Percentiles rank a stretch among this genome's conserved stretches.
These are phyloP conservation scores for Cladobotryum mycophilum DNA, from an alignment of 2,329 filamentous ascomycete species.

Conservation along the genomic window DNA sequence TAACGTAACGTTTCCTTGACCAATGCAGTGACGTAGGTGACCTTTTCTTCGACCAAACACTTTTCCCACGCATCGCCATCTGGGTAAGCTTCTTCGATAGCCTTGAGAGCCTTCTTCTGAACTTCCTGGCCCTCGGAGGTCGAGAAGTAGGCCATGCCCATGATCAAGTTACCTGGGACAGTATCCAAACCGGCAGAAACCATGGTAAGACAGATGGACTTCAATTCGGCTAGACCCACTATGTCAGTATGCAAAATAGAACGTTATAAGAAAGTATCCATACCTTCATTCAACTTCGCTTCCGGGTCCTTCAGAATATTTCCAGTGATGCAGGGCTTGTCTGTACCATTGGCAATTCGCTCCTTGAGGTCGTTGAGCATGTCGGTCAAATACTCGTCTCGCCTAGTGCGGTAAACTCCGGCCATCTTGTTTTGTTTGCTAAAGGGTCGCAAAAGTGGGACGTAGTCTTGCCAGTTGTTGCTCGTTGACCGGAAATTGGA, in stretches of 20 bases:
- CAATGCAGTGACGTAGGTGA: slow-evolving; percentile 69
- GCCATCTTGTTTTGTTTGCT: slow-evolving; percentile 57
- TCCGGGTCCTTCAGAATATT: slow-evolving; percentile 51
- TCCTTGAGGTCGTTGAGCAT: slow-evolving; percentile 53
- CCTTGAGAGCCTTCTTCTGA: slow-evolving; percentile 61
- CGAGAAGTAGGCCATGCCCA: slow-evolving; percentile 72
- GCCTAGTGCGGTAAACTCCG: slow-evolving; percentile 57
- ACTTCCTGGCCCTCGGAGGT: slow-evolving; percentile 61
- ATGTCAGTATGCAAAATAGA: background rate
- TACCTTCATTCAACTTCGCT: slow-evolving; percentile 33
- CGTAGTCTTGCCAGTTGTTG: slow-evolving; percentile 81
- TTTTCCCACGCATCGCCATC: slow-evolving; percentile 69
- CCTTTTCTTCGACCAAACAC: slow-evolving; percentile 66
- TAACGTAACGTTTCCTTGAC: slow-evolving; percentile 74
- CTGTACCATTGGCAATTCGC: slow-evolving; percentile 32
- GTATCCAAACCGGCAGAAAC: slow-evolving; percentile 77
- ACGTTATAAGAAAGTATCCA: background rate
- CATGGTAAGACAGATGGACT: slow-evolving; percentile 77
- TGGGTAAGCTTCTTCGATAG: slow-evolving; percentile 66
- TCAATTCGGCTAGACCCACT: slow-evolving; percentile 57
- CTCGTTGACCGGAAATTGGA: slow-evolving; percentile 72
- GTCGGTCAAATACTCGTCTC: slow-evolving; percentile 62
- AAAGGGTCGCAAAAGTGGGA: slow-evolving; percentile 64
- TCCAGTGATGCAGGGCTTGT: slow-evolving; percentile 37
- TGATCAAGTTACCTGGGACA: slow-evolving; percentile 71